Conservation (phyloP, 1,139 yeast species). For the Arxiozyma slooffiae region DNA sequence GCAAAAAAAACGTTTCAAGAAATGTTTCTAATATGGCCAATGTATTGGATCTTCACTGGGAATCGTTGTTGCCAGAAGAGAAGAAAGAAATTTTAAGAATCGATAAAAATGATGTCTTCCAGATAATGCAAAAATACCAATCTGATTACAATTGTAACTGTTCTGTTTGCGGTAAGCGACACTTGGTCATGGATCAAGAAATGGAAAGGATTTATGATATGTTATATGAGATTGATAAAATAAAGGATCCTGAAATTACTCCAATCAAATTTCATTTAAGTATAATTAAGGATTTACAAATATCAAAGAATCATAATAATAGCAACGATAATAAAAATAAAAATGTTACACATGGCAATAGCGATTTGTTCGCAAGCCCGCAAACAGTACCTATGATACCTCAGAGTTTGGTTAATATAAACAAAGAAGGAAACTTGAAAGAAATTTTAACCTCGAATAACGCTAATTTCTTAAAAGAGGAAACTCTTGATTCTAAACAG, state of each 20-base stretch:
- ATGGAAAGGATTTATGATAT: constrained; percentile 63
- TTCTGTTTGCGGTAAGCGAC: constrained; percentile 69
- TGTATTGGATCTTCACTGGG: constrained; percentile 47
- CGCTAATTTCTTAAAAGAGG: constrained; percentile 26
- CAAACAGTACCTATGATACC: background rate
- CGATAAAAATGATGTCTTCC: constrained; percentile 62
- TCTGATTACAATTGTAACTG: constrained; percentile 53
- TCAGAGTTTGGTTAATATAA: background rate
- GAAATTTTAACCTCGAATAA: constrained; percentile 23
- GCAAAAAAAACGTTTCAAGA: constrained; percentile 29
- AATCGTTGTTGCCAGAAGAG: constrained; percentile 47
- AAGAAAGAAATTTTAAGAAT: constrained; percentile 56
- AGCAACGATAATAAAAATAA: constrained; percentile 5
- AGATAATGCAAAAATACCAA: constrained; percentile 52
- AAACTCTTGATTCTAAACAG: constrained; percentile 28
- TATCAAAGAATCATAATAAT: constrained; percentile 18
- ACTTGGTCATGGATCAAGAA: constrained; percentile 66
- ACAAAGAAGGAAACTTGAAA: constrained; percentile 12
- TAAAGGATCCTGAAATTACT: constrained; percentile 27
- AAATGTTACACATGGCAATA: background rate
- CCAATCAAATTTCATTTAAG: constrained; percentile 30
- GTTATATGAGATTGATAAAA: constrained; percentile 29
- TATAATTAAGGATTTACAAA: constrained; percentile 29
- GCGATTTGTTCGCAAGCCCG: background rate
- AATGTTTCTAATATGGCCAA: constrained; percentile 14